Base-by-base conservation (phyloP, 208 protist genomes). In the Endotrypanum monterogeii region DNA sequence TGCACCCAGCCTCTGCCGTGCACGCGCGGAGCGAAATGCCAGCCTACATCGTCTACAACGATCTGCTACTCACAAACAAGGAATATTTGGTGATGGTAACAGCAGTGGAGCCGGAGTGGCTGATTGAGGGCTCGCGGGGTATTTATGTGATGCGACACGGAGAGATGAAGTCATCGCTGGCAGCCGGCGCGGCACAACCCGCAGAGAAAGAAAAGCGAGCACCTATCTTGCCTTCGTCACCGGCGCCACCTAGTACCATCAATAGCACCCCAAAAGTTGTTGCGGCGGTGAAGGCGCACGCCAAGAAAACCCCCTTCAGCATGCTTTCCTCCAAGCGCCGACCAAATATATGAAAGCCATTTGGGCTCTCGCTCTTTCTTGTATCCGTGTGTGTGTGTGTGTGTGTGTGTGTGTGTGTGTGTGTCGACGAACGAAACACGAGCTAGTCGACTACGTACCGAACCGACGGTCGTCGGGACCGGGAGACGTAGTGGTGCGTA, bases 41-140 rank as follows among this genome's bases (percentile, higher is more conserved):
- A 12, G 98, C 99, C 67, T 99, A 99, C 79, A 91, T 99, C 50
- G 88, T 99, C 12, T 99, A 99, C 89, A 98, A 99, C 71, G 99
- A 99, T 76, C 91, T 99, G 0, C 86, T 99, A 1, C 84, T 98
- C 65, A 78, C 93, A 16, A 90, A 89, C 11, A 99, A 98, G 82
- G 98, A 99, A 87, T 99, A 99, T 85, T 97, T 99, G 82, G 82
- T 86, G 76, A 84, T 87, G 68, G 98, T 99, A 16, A 99, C 98
- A 2, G 92, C 93, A 7, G 98, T 99, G 54, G 99, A 99, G 65
- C 92, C 95, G 20, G 76, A 95, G 35, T 99, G 99, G 99, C 82
- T 99, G 6, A 91, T 96, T 37, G 90, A 96, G 69, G 79, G 80
- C 25, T 84, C 79, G n/a, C 85, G 73, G 39, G 92, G 87, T 6